Base-by-base conservation (phyloP, 1,284 basidiomycete genomes). In the Sporisorium iseilematis-ciliati region DNA sequence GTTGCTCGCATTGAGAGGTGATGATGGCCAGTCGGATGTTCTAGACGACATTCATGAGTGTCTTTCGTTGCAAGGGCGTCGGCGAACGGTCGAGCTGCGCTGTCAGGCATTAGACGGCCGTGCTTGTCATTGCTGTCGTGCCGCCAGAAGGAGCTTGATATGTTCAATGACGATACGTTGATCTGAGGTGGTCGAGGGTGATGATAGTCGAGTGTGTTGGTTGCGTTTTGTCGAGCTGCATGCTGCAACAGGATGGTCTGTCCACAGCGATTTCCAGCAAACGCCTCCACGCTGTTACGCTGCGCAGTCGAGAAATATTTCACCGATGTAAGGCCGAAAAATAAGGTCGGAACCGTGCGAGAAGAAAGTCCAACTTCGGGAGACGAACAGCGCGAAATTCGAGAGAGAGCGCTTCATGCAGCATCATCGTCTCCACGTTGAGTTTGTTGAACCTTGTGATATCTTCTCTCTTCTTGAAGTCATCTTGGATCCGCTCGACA, bases 31-130 rank as follows among this genome's bases (percentile, higher is more conserved):
- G 26, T 38, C 20, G 6, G 40, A 48, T 18, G 48, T 46, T 16
- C 55, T 65, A 46, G 68, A 61, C 68, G 62, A 58, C 68, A 71
- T 71, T 65, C 68, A 65, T 49, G 51, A 33, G 46, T 46, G 54
- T 18, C 46, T 35, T 35, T 38, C 42, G 41, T 23, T 21, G 52
- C 66, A 11, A 29, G 23, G 18, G 14, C 14, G 12, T 14, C 35
- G 35, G 21, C 45, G 41, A 23, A 35, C 21, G 38, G 21, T 31
- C 23, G 31, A 52, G 51, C 60, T 63, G 45, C 52, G 25, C 20
- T 20, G 11, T 23, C 41, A 38, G 41, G 25, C 20, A 41, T 35
- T 52, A 64, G 7, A 41, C 14, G 6, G 26, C 21, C 20, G 14
- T 2, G 20, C 2, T 18, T 38, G 52, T 18, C 61, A 70, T 67